Conservation (phyloP, 1,284 basidiomycete species). For the Microbotryomycetes sp. region DNA sequence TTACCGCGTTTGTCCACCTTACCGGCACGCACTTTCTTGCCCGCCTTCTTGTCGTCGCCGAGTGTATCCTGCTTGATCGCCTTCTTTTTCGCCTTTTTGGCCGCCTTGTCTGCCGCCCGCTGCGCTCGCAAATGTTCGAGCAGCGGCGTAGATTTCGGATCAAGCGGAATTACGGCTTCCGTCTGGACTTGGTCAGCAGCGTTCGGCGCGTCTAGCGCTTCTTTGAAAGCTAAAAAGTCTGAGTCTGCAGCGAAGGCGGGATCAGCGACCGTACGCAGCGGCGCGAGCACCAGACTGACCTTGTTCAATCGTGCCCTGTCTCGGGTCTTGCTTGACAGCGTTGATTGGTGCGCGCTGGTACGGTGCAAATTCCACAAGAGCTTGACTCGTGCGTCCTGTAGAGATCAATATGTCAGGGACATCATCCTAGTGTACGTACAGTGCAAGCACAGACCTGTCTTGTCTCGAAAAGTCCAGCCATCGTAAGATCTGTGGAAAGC, state of each 20-base stretch:
- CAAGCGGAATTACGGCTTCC: slow-evolving; percentile 46
- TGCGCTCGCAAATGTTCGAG: slow-evolving; percentile 75
- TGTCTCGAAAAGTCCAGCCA: slow-evolving; percentile 85
- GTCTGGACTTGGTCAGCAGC: background rate
- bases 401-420: background rate
- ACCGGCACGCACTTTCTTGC: background rate
- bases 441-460: slow-evolving; percentile 57
- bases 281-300: slow-evolving; percentile 43
- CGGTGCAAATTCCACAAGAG: slow-evolving; percentile 88
- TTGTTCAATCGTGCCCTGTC: slow-evolving; percentile 68
- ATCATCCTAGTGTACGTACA: background rate
- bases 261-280: background rate
- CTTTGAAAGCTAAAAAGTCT: slow-evolving; percentile 25
- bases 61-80: background rate
- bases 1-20: background rate
- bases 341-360: slow-evolving; percentile 74
- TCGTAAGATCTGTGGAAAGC: slow-evolving; percentile 78
- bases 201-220: slow-evolving; percentile 4
- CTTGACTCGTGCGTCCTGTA: slow-evolving; percentile 74
- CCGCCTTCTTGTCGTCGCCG: background rate
- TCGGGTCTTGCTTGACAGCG: slow-evolving; percentile 62
- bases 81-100: slow-evolving; percentile 15
- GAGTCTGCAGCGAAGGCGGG: slow-evolving; percentile 6
- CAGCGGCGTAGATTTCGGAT: slow-evolving; percentile 73
- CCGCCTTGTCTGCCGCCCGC: slow-evolving; percentile 53